phyloP scores from a whole-genome alignment of 306 rosid genomes.

The Sechiopsis laciniata region DNA sequence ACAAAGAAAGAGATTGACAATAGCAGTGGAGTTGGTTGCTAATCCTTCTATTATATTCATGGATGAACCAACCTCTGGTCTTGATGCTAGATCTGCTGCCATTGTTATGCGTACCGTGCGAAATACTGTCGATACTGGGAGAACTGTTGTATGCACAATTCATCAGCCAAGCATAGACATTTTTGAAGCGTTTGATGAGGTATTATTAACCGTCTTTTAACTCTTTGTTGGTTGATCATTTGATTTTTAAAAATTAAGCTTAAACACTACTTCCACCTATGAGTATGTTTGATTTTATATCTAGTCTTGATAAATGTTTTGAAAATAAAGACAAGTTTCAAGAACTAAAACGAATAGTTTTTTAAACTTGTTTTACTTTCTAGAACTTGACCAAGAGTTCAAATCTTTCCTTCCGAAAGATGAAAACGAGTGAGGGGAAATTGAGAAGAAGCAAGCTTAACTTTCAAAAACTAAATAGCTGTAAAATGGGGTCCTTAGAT shows the following conservation, averaged over 20 bases:
- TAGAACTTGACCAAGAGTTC: too few species aligned
- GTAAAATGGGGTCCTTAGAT: background rate
- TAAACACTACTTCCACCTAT: background rate
- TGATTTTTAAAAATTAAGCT: too few species aligned
- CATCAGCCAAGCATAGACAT: conserved; percentile 49
- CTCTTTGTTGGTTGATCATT: background rate
- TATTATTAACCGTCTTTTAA: background rate
- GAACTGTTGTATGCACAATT: conserved; percentile 48
- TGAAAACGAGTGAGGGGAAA: too few species aligned
- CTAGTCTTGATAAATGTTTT: too few species aligned
- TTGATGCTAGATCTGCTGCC: conserved; percentile 50
- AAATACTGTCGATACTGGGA: conserved; percentile 43
- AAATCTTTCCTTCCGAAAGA: too few species aligned
- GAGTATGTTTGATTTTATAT: too few species aligned
- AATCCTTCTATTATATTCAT: conserved; percentile 48
- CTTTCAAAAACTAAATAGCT: background rate
- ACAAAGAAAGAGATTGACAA: conserved; percentile 43
- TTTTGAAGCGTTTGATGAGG: conserved; percentile 49
- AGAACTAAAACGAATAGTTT: too few species aligned
- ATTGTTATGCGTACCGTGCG: conserved; percentile 49
- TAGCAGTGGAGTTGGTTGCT: conserved; percentile 44
- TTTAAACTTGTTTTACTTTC: too few species aligned
- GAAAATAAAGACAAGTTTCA: too few species aligned
- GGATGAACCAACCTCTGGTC: conserved; percentile 51
- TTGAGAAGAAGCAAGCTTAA: too few species aligned